Conservation (phyloP, 1,284 basidiomycete genomes). For the Cryptococcus sp. region DNA sequence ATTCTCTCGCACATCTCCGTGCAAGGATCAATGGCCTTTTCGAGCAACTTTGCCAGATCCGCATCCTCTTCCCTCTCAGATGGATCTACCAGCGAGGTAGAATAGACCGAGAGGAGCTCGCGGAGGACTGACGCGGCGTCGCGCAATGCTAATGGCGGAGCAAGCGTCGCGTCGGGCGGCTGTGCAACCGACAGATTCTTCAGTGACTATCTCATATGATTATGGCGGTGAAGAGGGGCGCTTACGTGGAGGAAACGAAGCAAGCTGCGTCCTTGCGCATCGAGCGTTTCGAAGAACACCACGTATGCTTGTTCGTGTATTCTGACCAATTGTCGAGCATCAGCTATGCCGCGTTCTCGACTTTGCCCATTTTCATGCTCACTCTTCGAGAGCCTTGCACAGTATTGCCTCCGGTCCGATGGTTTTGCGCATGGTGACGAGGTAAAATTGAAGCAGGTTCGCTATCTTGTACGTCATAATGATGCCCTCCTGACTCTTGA, state of each 20-base stretch:
- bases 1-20: slow-evolving; percentile 71
- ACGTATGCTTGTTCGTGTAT: slow-evolving; percentile 77
- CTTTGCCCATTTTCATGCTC: slow-evolving; percentile 37
- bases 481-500: slow-evolving; percentile 87
- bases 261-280: slow-evolving; percentile 74
- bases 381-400: slow-evolving; percentile 79
- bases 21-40: slow-evolving; percentile 79
- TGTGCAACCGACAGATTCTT: slow-evolving; percentile 41
- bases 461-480: slow-evolving; percentile 89
- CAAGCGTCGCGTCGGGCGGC: slow-evolving; percentile 73
- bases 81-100: slow-evolving; percentile 68
- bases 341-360: slow-evolving; percentile 7
- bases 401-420: slow-evolving; percentile 79
- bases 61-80: slow-evolving; percentile 44
- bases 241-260: slow-evolving; percentile 70
- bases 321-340: slow-evolving; percentile 53
- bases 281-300: slow-evolving; percentile 81
- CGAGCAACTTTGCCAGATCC: slow-evolving; percentile 70
- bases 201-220: neutral
- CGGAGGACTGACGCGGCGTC: slow-evolving; percentile 79
- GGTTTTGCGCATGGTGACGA: slow-evolving; percentile 86
- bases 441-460: slow-evolving; percentile 92
- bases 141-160: slow-evolving; percentile 73
- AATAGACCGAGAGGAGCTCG: slow-evolving; percentile 85
- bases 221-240: slow-evolving; percentile 9